Percentiles rank a stretch among this genome's conserved stretches.
Evolutionary conservation across 495 filamentous ascomycete species (phyloP).

Genomic region (Penicilliopsis zonata): DNA sequence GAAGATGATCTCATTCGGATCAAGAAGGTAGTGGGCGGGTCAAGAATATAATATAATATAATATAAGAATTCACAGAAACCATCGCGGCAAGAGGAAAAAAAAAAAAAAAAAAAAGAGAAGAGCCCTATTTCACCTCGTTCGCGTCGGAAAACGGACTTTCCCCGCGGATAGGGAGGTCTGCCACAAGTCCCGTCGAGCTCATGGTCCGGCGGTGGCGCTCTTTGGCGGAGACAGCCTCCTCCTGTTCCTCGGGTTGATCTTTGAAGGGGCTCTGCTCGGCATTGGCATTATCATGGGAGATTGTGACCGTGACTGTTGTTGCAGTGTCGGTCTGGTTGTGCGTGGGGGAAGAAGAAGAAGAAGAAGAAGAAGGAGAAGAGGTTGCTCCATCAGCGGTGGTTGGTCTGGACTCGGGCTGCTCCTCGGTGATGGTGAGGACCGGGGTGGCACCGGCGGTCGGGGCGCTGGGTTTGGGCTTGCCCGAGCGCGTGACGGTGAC

Average conservation of each 20-base stretch:
- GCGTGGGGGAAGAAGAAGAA: constrained; percentile 3
- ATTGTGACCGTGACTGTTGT: constrained; percentile 7
- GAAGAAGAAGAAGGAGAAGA: no score
- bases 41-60: no score
- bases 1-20: no score
- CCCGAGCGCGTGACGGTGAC: constrained; percentile 29
- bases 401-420: constrained; percentile 9
- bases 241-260: constrained; percentile 29
- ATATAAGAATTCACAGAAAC: constrained; percentile 3
- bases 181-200: constrained; percentile 12
- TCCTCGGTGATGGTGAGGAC: constrained; percentile 14
- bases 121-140: constrained; percentile 48
- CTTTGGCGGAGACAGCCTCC: constrained; percentile 1
- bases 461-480: constrained; percentile 17
- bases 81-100: not conserved
- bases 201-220: constrained; percentile 9
- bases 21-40: no score
- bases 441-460: constrained; percentile 1
- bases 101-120: not conserved
- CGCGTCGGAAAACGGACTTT: constrained; percentile 34
- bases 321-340: constrained; percentile 3
- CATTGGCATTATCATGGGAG: constrained; percentile 27
- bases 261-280: constrained; percentile 46
- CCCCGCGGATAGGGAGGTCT: constrained; percentile 14
- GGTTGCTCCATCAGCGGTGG: constrained; percentile 4